phyloP scores from a whole-genome alignment of 2,329 filamentous ascomycete genomes.

The Trichoderma guizhouense region DNA sequence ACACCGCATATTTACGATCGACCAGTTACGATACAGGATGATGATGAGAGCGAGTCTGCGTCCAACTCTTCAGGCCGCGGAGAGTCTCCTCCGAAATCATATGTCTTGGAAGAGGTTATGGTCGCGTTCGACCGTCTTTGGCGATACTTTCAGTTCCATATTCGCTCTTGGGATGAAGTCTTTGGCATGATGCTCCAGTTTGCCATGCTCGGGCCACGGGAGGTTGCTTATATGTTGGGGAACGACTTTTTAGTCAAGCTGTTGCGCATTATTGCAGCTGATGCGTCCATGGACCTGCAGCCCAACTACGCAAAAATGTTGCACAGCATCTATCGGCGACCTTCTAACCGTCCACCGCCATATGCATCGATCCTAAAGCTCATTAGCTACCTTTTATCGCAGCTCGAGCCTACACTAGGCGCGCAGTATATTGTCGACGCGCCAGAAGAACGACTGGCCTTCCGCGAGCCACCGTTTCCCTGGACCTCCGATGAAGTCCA shows the following conservation, averaged over 20 bases:
- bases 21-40: background rate
- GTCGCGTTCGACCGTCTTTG: slow-evolving; percentile 55
- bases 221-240: slow-evolving; percentile 58
- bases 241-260: slow-evolving; percentile 58
- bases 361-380: slow-evolving; percentile 54
- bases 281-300: slow-evolving; percentile 49
- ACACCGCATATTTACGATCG: slow-evolving; percentile 47
- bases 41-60: background rate
- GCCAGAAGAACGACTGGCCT: slow-evolving; percentile 38
- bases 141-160: slow-evolving; percentile 57
- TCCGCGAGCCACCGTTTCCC: slow-evolving; percentile 36
- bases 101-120: slow-evolving; percentile 40
- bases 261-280: slow-evolving; percentile 60
- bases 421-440: slow-evolving; percentile 38
- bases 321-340: slow-evolving; percentile 48
- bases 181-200: slow-evolving; percentile 70
- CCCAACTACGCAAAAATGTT: slow-evolving; percentile 55
- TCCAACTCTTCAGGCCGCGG: background rate
- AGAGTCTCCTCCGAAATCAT: slow-evolving; percentile 10
- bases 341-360: slow-evolving; percentile 48
- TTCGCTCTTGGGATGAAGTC: slow-evolving; percentile 72
- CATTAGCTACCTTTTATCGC: slow-evolving; percentile 43
- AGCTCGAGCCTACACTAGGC: slow-evolving; percentile 39
- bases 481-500: slow-evolving; percentile 47
- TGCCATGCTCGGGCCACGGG: slow-evolving; percentile 56